A percentile compares a stretch with the other conserved stretches of the same genome.
Conservation (phyloP, 176 grass and related monocot species). For the Aechmea fasciata region DNA sequence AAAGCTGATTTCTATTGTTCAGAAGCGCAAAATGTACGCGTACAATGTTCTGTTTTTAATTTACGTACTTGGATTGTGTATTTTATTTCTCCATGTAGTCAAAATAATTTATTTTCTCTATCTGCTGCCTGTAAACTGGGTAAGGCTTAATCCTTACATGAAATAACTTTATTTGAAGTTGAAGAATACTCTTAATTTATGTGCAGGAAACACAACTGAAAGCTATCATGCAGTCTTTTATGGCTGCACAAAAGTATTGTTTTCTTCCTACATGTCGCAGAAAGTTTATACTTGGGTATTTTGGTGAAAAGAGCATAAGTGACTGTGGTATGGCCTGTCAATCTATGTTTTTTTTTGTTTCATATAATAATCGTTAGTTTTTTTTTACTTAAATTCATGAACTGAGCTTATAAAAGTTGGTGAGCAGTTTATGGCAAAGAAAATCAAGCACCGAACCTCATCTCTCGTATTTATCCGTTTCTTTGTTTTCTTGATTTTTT, state of each 20-base stretch:
- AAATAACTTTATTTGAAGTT: slow-evolving; percentile 4
- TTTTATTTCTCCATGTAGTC: slow-evolving; percentile 1
- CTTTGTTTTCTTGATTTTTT: too few relatives aligned
- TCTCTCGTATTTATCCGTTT: too few relatives aligned
- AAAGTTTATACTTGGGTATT: slow-evolving; percentile 82
- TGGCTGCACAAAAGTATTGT: slow-evolving; percentile 85
- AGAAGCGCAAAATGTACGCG: slow-evolving; percentile 56
- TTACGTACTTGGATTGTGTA: not conserved
- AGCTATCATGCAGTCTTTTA: slow-evolving; percentile 82
- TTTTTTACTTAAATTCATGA: too few relatives aligned
- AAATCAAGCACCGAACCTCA: too few relatives aligned
- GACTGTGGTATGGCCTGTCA: slow-evolving; percentile 52
- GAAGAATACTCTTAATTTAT: slow-evolving; percentile 12
- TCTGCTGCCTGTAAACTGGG: slow-evolving; percentile 17
- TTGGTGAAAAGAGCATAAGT: slow-evolving; percentile 46
- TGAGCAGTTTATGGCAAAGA: too few relatives aligned
- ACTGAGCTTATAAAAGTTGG: too few relatives aligned
- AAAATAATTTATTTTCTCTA: slow-evolving; percentile 1
- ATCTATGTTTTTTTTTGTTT: slow-evolving; percentile 2
- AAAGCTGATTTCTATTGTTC: slow-evolving; percentile 90
- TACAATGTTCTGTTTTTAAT: not conserved
- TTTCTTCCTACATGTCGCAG: slow-evolving; percentile 59
- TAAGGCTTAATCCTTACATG: not conserved
- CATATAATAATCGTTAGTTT: too few relatives aligned
- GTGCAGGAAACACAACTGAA: slow-evolving; percentile 53